Base-by-base conservation (phyloP, 164 flowering plant species). In the Hamamelis virginiana region DNA sequence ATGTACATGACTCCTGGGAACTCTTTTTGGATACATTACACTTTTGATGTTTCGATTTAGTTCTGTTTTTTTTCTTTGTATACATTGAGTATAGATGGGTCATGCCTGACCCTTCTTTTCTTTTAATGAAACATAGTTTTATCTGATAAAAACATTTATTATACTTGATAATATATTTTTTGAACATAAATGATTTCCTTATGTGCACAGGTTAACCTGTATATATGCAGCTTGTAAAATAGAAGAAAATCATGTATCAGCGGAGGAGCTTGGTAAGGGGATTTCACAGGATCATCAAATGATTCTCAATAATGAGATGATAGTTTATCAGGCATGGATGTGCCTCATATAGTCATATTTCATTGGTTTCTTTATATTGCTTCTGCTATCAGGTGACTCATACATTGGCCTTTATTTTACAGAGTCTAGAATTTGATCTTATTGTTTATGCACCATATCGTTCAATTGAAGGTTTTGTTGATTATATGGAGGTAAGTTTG, bases 261-360 rank as follows among this genome's bases (percentile, higher is more conserved):
- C 98, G 19, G 99, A 96, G 88, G 98, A 96, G 89, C 93, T 96
- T 77, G 99, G 98, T 64, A 96, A 90, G 78, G 98, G 98, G 66
- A 93, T 93, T 72, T 86, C 88, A 46, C 99, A 91, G 81, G 98
- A 93, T 81, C 98, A 93, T 77, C 97, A 90, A 73, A 72, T 93
- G 85, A 96, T 96, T 83, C 95, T 96, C 77, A 89, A 93, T 79
- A 87, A 93, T 78, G 99, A 96, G 84, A 91, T 96, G 97, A 79
- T 90, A 66, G 97, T 96, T 80, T 84, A 86, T 81, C 96, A 93
- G 99, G 99, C 87, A 91, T 72, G 88, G 60, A 65, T 79, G 50
- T 78, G 72, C 53, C 55, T 57, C 53, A 15, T 64, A 27, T 33
- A n/a, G n/a, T n/a, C 4, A 46, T 27, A 52, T 65, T 66, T 33